These are phyloP conservation scores for Chytridium lagenaria DNA, from an alignment of 371 early-diverging fungal genomes.

Conservation along the genomic window DNA sequence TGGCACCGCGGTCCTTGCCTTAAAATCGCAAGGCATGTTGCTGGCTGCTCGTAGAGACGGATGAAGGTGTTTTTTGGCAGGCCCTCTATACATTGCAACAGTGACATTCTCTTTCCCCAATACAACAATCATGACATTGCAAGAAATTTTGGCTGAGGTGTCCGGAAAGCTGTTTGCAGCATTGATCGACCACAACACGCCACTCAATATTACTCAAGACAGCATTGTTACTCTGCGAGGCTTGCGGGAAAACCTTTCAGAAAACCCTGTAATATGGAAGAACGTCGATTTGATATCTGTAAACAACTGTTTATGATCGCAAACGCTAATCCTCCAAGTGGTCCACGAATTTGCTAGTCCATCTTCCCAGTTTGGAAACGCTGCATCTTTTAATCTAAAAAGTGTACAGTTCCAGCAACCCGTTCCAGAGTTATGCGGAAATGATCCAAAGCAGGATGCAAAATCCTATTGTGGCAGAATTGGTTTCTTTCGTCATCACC, in stretches of 20 bases:
- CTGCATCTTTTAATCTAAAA: not conserved
- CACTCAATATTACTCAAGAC: too few species aligned
- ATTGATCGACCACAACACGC: too few species aligned
- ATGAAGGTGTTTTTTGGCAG: slow-evolving; percentile 76
- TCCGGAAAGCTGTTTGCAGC: not conserved
- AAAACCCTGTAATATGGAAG: not conserved
- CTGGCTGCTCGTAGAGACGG: slow-evolving; percentile 83
- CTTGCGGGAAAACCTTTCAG: not conserved
- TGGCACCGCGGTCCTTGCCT: slow-evolving; percentile 59
- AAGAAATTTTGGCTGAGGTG: not conserved
- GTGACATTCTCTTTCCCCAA: not conserved
- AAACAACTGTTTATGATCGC: not conserved
- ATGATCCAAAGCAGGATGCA: slow-evolving; percentile 6
- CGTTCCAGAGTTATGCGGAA: not conserved
- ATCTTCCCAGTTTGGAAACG: slow-evolving; percentile 7
- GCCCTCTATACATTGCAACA: slow-evolving; percentile 61
- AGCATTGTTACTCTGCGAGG: too few species aligned
- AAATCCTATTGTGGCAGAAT: not conserved
- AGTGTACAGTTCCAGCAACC: not conserved
- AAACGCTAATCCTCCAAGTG: not conserved
- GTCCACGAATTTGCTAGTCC: not conserved
- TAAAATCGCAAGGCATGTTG: slow-evolving; percentile 92
- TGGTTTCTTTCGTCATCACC: not conserved
- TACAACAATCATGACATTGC: not conserved
- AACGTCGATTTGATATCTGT: not conserved